Percentiles rank a stretch among this genome's conserved stretches.
Evolutionary conservation across 305 asterid genomes (phyloP).

Genomic region (Coffea humblotiana): DNA sequence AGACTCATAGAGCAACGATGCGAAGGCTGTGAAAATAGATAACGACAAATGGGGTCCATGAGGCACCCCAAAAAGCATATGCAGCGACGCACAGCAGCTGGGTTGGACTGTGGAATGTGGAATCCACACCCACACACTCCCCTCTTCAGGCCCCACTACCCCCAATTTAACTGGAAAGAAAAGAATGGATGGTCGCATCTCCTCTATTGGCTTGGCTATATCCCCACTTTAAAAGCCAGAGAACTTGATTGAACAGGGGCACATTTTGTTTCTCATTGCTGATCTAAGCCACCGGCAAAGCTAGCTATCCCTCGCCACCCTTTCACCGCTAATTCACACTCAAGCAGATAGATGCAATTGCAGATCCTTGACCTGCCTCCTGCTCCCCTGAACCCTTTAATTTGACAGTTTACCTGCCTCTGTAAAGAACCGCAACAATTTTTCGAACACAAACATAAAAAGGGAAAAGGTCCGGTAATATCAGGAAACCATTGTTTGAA

Average conservation of each 20-base stretch:
- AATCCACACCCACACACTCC: background rate
- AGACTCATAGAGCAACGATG: background rate
- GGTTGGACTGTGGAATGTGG: slow-evolving; percentile 13
- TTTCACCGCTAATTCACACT: background rate
- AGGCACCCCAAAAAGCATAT: slow-evolving; percentile 4
- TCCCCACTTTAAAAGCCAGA: slow-evolving; percentile 11
- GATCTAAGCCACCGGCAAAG: background rate
- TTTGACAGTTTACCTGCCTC: no score
- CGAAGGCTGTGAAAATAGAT: background rate
- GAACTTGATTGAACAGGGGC: background rate
- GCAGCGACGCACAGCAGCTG: slow-evolving; percentile 39
- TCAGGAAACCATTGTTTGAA: no score
- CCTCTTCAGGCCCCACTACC: no score
- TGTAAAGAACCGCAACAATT: no score
- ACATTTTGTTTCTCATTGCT: background rate
- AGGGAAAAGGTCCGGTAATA: no score
- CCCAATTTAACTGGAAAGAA: background rate
- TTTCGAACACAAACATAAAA: no score
- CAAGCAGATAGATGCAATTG: background rate
- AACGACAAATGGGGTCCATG: background rate
- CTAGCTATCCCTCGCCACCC: background rate
- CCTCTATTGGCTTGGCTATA: slow-evolving; percentile 10
- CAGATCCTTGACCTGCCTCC: background rate
- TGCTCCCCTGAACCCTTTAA: no score
- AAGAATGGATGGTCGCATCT: background rate